These are phyloP conservation scores for Oenanthe sinensis DNA, from an alignment of 129 eudicot genomes.

Conservation along the genomic window DNA sequence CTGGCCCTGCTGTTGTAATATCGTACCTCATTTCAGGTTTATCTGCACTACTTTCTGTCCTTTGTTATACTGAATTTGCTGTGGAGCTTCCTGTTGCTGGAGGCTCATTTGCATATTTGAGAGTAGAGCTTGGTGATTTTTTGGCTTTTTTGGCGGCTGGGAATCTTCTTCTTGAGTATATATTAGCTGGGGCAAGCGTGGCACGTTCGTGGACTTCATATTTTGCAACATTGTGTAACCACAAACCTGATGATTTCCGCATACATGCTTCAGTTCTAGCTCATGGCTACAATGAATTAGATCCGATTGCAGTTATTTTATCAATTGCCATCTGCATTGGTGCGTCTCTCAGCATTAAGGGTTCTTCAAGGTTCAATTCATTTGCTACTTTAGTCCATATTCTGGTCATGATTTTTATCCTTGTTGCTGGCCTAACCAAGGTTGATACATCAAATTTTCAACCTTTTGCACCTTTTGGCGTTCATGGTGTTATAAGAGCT, in stretches of 20 bases:
- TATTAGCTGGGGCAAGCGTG: constrained; percentile 71
- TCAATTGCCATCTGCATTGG: constrained; percentile 35
- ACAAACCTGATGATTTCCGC: constrained; percentile 38
- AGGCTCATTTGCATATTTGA: constrained; percentile 77
- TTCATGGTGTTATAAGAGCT: constrained; percentile 61
- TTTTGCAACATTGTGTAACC: constrained; percentile 58
- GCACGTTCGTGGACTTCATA: constrained; percentile 93
- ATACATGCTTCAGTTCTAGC: constrained; percentile 34
- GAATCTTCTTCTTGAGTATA: constrained; percentile 68
- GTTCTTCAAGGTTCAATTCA: constrained; percentile 61
- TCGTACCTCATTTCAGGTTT: constrained; percentile 1
- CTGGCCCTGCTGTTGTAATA: background rate
- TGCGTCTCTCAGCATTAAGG: constrained; percentile 60
- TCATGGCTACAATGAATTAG: constrained; percentile 41
- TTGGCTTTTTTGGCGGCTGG: constrained; percentile 80
- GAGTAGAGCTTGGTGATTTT: constrained; percentile 83
- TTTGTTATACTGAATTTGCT: constrained; percentile 1
- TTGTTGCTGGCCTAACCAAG: constrained; percentile 57
- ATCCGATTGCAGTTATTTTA: constrained; percentile 65
- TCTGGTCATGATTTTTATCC: constrained; percentile 53
- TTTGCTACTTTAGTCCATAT: constrained; percentile 60
- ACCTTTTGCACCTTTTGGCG: constrained; percentile 25
- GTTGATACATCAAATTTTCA: constrained; percentile 44
- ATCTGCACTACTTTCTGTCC: constrained; percentile 1
- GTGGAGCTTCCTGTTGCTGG: constrained; percentile 28